Percentiles rank a stretch among this genome's conserved stretches.
These are phyloP conservation scores for Musa balbisiana DNA, from an alignment of 202 grass and related monocot genomes.

Conservation along the genomic window DNA sequence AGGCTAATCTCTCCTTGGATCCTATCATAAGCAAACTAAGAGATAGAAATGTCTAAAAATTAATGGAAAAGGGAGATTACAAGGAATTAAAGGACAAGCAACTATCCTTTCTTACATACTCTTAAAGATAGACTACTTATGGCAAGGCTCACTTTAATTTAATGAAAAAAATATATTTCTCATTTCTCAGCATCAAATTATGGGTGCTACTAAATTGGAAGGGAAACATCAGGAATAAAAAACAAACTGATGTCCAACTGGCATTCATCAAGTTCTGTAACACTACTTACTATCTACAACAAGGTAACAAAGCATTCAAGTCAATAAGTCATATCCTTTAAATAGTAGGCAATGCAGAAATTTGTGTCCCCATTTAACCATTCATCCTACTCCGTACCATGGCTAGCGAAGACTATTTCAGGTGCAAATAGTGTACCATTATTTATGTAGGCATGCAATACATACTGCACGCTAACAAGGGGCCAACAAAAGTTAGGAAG, in stretches of 20 bases:
- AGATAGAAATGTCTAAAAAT: background rate
- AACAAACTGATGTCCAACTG: conserved; percentile 5
- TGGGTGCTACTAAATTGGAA: background rate
- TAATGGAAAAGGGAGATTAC: background rate
- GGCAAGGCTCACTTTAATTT: background rate
- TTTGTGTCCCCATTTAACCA: no score
- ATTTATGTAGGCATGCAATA: background rate
- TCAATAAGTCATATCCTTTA: no score
- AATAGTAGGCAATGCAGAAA: no score
- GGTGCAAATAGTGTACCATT: no score
- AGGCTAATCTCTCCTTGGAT: no score
- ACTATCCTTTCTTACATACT: background rate
- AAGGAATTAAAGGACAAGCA: background rate
- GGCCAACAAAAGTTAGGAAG: background rate
- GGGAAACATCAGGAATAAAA: background rate
- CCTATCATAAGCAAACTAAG: no score
- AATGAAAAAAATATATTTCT: background rate
- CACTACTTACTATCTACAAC: background rate
- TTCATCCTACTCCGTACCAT: no score
- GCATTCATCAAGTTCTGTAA: background rate
- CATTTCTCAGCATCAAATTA: background rate
- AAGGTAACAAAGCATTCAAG: no score
- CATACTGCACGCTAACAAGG: background rate
- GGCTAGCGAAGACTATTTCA: no score
- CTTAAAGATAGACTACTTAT: background rate